Base-by-base conservation (phyloP, 768 basidiomycete species). In the Rhodosporidiobolus odoratus region DNA sequence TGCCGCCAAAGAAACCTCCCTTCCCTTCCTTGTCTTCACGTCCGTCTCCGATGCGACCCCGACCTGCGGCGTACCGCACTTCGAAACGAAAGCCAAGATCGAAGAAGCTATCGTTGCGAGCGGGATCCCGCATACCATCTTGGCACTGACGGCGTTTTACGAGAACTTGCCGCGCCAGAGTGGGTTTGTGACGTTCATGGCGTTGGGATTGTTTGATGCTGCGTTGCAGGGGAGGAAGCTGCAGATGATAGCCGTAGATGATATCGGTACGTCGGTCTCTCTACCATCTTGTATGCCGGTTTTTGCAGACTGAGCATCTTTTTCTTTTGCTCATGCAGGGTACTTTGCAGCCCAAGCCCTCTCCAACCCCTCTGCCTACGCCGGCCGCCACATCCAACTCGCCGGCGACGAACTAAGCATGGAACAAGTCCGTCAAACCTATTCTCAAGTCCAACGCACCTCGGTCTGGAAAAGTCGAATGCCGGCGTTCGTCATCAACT, bases 81-180 rank as follows among this genome's bases (percentile, higher is more conserved):
- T 78, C 62, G 58, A 75, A 54, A 75, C 76, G 34, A 79, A 79
- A 57, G 62, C 57, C 8, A 40, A 66, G 62, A 62, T 78, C 58
- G 78, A 79, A 68, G 52, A 76, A 45, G 59, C 69, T 27, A 66
- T 79, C 5, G 56, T 73, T 50, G 69, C 73, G 17, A 63, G 69
- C n/a, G 77, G 77, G 32, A 37, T 78, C 32, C 25, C 40, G 4
- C 72, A 75, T 32, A 73, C 74, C 15, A 75, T 79, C 62, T 57
- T 78, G 15, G 69, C 78, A 0, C 77, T 78, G 6, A 75, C 75
- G n/a, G 77, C 73, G 2, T 79, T 79, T 74, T 69, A 68, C 65
- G 78, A 78, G 52, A 79, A 78, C 70, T 65, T 76, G 62, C 73
- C 76, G 35, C 38, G 9, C 8, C 47, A 47, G 17, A 43, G 65